Percentiles rank a stretch among this genome's conserved stretches.
These are phyloP conservation scores for Gossypium davidsonii DNA, from an alignment of 441 rosid genomes.

Conservation along the genomic window DNA sequence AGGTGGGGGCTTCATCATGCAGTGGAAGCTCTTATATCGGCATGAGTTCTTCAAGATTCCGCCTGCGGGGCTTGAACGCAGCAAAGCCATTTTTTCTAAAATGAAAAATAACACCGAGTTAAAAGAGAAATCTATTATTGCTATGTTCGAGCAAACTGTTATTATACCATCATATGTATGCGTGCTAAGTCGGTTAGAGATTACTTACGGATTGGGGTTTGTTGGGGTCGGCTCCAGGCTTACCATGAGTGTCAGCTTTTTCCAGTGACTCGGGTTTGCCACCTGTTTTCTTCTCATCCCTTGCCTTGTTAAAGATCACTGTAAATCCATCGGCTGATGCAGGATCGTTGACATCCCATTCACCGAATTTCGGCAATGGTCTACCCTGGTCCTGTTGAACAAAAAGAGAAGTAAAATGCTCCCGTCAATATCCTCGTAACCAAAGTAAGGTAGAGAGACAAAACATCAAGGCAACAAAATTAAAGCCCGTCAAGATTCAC, in stretches of 20 bases:
- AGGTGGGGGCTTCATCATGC: slow-evolving; percentile 27
- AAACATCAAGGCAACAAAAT: background rate
- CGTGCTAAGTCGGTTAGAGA: background rate
- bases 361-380: slow-evolving; percentile 72
- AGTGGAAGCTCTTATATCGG: slow-evolving; percentile 19
- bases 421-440: background rate
- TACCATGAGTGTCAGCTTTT: slow-evolving; percentile 33
- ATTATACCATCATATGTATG: background rate
- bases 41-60: slow-evolving; percentile 46
- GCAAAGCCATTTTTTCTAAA: slow-evolving; percentile 84
- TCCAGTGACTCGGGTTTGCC: slow-evolving; percentile 51
- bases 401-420: background rate
- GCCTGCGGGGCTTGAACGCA: slow-evolving; percentile 64
- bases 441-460: background rate
- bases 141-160: too few species aligned
- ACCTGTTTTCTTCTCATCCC: slow-evolving; percentile 66
- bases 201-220: slow-evolving; percentile 51
- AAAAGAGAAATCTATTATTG: background rate
- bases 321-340: slow-evolving; percentile 79
- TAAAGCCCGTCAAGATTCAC: background rate
- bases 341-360: slow-evolving; percentile 80
- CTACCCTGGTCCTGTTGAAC: slow-evolving; percentile 47
- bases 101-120: slow-evolving; percentile 20
- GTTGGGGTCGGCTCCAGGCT: slow-evolving; percentile 31
- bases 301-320: slow-evolving; percentile 63